Conservation (phyloP, 2,329 filamentous ascomycete genomes). For the Claviceps cyperi region DNA sequence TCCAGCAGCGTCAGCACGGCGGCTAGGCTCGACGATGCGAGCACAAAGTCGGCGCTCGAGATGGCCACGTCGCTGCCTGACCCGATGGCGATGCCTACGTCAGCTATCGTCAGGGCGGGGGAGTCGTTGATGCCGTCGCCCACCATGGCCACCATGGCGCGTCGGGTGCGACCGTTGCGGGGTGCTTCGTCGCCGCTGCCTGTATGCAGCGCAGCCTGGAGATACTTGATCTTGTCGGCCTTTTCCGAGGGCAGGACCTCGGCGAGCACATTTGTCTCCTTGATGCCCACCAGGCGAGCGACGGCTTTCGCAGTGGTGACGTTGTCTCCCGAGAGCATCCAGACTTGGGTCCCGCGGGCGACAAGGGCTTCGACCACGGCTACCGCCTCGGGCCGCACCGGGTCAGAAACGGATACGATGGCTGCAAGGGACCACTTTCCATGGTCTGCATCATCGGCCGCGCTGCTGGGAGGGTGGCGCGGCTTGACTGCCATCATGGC, state of each 20-base stretch:
- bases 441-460: neutral
- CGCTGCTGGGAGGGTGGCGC: constrained; percentile 3
- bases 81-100: constrained; percentile 74
- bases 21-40: constrained; percentile 56
- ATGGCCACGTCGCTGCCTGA: constrained; percentile 76
- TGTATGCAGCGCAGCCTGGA: constrained; percentile 39
- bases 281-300: constrained; percentile 61
- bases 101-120: constrained; percentile 64
- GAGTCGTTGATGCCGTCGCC: constrained; percentile 86
- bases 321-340: constrained; percentile 91
- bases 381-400: constrained; percentile 59
- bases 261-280: constrained; percentile 60
- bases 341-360: constrained; percentile 55
- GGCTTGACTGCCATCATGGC: constrained; percentile 38
- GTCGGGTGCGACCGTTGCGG: constrained; percentile 17
- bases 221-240: constrained; percentile 51
- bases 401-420: constrained; percentile 65
- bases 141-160: constrained; percentile 60
- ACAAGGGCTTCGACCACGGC: constrained; percentile 51
- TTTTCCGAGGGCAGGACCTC: constrained; percentile 79
- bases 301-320: constrained; percentile 70
- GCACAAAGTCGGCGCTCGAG: constrained; percentile 66
- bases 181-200: constrained; percentile 12
- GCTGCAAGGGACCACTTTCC: constrained; percentile 39
- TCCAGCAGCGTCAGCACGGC: constrained; percentile 60